Evolutionary conservation across 805 yeast species (phyloP), one percentile per base, ranked within the genome.

Genomic region (Candida glaebosa): DNA sequence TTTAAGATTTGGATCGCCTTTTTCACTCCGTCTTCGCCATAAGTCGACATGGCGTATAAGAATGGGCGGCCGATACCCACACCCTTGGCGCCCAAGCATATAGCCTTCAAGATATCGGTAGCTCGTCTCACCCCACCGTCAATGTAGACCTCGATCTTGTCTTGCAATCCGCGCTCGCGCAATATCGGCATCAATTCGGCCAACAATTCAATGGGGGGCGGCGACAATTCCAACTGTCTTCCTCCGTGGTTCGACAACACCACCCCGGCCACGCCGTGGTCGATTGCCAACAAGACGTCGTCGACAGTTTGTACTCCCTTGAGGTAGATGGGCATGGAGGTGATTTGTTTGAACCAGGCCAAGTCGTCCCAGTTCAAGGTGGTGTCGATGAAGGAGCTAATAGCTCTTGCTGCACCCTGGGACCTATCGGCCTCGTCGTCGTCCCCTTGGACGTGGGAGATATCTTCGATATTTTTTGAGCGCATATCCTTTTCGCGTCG

Each of bases 401-500:
- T 75, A 0, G 96, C 95, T 39, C 84, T 73, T 0, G 96, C 87
- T 0, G 96, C 95, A 42, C 96, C 96, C 58, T 82, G 82, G 19
- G 77, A 59, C 37, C 86, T 70, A 53, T 84, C 88, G n/a, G 79
- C 73, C 17, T 49, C 46, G 18, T 65, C 69, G 39, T 78, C 79
- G 3, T 69, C 74, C 12, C 73, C 72, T 53, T 75, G 73, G 38
- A 73, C 76, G 58, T 71, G 72, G 10, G 75, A 61, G 10, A 60
- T 49, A 31, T 69, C 73, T 30, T 67, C 76, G 15, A 67, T 61
- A 46, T 76, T 76, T 57, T 84, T 84, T 42, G 79, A 63, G 47
- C 87, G 76, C 79, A 79, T 77, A 56, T 88, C 96, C 61, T 87
- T 89, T 61, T 90, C 97, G 52, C 97, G 79, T 48, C 93, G 79